Percentiles rank a stretch among this genome's conserved stretches.
Evolutionary conservation across 345 rosid genomes (phyloP).

Genomic region (Euphorbia pulcherrima): DNA sequence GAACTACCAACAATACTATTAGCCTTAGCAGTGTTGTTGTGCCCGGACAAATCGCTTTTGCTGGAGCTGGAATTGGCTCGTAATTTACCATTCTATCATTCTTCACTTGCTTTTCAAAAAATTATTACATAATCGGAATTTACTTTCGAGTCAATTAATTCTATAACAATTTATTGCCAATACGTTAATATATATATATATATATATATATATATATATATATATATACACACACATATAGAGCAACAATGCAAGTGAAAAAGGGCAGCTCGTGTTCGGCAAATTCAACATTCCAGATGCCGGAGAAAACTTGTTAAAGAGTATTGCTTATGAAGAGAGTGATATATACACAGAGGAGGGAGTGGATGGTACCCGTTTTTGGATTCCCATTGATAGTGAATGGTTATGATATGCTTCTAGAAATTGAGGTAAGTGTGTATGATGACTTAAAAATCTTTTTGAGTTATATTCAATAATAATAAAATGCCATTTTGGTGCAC

Average conservation of each 20-base stretch:
- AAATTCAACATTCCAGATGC: constrained; percentile 4
- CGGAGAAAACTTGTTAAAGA: constrained; percentile 6
- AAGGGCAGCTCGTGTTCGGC: background rate
- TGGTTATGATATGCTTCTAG: background rate
- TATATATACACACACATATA: background rate
- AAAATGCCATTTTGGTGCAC: too few species aligned
- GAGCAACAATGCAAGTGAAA: background rate
- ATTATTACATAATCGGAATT: too few species aligned
- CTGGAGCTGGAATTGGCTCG: background rate
- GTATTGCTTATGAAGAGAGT: background rate
- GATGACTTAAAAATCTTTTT: background rate
- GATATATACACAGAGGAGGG: background rate
- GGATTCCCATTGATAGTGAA: background rate
- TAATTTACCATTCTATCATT: background rate
- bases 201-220: too few species aligned
- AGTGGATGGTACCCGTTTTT: background rate
- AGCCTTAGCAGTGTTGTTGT: constrained; percentile 2
- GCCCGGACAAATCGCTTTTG: background rate
- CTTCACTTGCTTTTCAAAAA: background rate
- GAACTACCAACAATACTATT: background rate
- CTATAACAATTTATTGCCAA: background rate
- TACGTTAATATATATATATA: too few species aligned
- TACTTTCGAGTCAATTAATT: too few species aligned
- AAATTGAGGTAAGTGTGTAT: background rate
- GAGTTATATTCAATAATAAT: too few species aligned